Base-by-base conservation (phyloP, 768 basidiomycete species). In the Panaeolus cyanescens region DNA sequence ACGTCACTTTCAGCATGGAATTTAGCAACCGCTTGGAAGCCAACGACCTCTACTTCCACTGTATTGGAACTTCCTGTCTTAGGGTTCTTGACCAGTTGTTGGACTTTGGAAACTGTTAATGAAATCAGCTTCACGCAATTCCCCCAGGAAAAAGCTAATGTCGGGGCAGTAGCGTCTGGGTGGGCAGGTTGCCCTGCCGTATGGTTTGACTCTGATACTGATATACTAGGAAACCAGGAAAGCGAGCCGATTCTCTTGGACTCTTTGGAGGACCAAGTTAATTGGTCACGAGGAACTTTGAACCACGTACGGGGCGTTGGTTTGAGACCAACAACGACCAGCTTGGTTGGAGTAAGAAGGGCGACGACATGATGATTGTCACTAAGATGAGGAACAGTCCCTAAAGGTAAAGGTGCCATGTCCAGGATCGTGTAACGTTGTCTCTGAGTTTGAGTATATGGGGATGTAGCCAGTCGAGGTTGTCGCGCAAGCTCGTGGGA, bases 251-350 rank as follows among this genome's bases (percentile, higher is more conserved):
- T 84, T 74, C 83, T 79, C 67, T 78, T 78, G 15, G 77, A 74
- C 64, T 76, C 78, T 60, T 74, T 71, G n/a, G 69, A 65, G 3
- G 74, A 75, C 8, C 79, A 79, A 58, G 83, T 83, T 25, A 81
- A 78, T 8, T 77, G 68, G 12, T 81, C 79, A 9, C 91, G 86
- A 61, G 86, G 78, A 57, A 80, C 84, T 69, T 92, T 89, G 69
- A 91, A 90, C 95, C 95, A 98, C 0, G 96, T 99, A 69, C 91
- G 88, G 7, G 97, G 93, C 0, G 86, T 83, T 2, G 97, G 97
- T 67, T 93, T 95, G 62, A 99, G 72, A 5, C 95, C 95, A 9
- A 99, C 95, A 33, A 99, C 84, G 12, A 99, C 92, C 3, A 99
- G 79, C 71, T 99, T 99, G 22, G 88, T 83, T 0, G 93, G 87